Evolutionary conservation across 257 asterid species (phyloP), one percentile per base, ranked within the genome.

Genomic region (Eustoma russellianum): DNA sequence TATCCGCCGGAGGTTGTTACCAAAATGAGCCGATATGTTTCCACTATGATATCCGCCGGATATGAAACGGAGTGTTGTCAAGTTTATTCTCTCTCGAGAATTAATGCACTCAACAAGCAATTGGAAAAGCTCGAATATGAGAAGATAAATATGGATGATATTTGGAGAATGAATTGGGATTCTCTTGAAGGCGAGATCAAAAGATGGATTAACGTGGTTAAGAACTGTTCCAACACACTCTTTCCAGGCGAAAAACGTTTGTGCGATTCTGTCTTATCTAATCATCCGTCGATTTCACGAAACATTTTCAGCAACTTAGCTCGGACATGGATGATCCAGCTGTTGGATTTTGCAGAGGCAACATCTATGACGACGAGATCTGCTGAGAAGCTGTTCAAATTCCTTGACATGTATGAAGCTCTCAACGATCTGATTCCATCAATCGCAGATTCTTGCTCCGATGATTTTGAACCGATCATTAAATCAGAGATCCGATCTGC

Each of bases 341-440:
- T 90, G 51, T 84, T 90, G 9, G 94, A 90, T 52, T 86, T 90
- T 16, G 82, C 85, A 0, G 98, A 81, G 53, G 93, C 94, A 0
- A 71, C 81, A 24, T 66, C 96, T 5, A 77, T 77, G 83, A 79
- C 88, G 16, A 74, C 78, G 67, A 48, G 79, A 0, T 80, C 96
- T 0, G 93, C 85, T 0, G 96, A 90, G 71, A 90, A 90, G 60
- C 85, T 86, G 1, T 90, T 90, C 74, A 86, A 75, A 56, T 86
- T 72, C 62, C 74, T 90, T 1, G 94, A 90, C 63, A 75, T 84
- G 77, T 75, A 83, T 51, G 91, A 90, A 45, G 66, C 86, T 0
- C 75, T 90, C 13, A 72, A 73, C 17, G 65, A 63, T 46, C 70
- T 89, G n/a, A 69, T 81, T 45, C 75, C 68, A 5, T 61, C 63